Conservation (phyloP, 2,329 filamentous ascomycete genomes). For the Talaromyces pinophilus region DNA sequence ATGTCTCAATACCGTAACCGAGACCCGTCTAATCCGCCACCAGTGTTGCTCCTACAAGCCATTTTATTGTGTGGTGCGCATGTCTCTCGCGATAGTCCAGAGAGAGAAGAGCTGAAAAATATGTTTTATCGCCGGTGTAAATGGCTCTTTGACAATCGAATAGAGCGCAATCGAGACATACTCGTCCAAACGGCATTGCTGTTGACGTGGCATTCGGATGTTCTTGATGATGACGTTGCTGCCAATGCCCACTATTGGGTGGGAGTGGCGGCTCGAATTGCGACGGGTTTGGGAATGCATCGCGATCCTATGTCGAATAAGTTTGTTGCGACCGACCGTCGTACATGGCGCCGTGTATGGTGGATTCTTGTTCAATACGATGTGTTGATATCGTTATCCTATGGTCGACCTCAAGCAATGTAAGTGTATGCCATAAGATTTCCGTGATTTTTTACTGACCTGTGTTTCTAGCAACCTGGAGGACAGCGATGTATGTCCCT, state of each 20-base stretch:
- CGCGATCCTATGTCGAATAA: constrained; percentile 45
- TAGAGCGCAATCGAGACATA: constrained; percentile 56
- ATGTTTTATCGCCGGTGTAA: constrained; percentile 57
- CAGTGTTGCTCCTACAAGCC: constrained; percentile 53
- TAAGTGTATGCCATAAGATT: constrained; percentile 28
- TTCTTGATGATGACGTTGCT: constrained; percentile 55
- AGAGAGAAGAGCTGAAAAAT: constrained; percentile 49
- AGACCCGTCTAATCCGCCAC: constrained; percentile 49
- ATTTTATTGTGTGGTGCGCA: constrained; percentile 57
- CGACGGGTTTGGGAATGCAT: constrained; percentile 58
- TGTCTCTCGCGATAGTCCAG: constrained; percentile 45
- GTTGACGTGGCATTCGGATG: constrained; percentile 58
- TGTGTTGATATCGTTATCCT: constrained; percentile 47
- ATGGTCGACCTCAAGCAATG: constrained; percentile 57
- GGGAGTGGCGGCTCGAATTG: constrained; percentile 55
- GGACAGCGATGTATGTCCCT: constrained; percentile 53
- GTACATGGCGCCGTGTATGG: constrained; percentile 49
- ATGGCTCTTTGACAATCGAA: constrained; percentile 55
- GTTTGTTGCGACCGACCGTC: constrained; percentile 44
- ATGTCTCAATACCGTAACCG: constrained; percentile 53
- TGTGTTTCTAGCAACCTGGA: constrained; percentile 45
- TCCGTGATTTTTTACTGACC: background rate
- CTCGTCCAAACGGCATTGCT: constrained; percentile 58
- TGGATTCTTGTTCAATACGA: constrained; percentile 49
- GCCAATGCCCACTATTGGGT: constrained; percentile 58